Base-by-base conservation (phyloP, 2,329 filamentous ascomycete species). In the Trichoderma sp. region DNA sequence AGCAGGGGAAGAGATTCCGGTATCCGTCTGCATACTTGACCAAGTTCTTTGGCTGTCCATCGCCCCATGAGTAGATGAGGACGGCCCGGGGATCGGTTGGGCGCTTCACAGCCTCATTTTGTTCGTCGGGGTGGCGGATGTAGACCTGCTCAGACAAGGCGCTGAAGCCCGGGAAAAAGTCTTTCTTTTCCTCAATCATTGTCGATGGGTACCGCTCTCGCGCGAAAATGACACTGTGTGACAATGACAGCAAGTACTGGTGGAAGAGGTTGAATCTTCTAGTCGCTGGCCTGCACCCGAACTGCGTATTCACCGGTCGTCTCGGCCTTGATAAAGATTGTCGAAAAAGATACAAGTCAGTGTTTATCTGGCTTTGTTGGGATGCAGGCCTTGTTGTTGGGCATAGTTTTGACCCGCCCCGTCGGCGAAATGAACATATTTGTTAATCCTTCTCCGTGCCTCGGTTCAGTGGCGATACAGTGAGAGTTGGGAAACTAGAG, bases 61-160 rank as follows among this genome's bases (percentile, higher is more conserved):
- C 88, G 67, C 88, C 87, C 88, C 87, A 90, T 75, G 86, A 84
- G 77, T 85, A 89, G 72, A 90, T 81, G 60, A 89, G 76, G 57
- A 89, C 80, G 6, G 83, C 84, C 21, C 83, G 81, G 3, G 86
- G 86, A 63, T 84, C 79, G 30, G 75, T 65, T 6, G 73, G 43
- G 6, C 76, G 71, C 6, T 74, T 67, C 4, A 75, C 47, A 7
- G 75, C 74, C 24, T 77, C 73, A 5, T 75, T 63, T 28, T 65
- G n/a, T 7, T 4, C 30, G 5, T 71, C 69, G 56, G 82, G 78
- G 12, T 81, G 78, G 58, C 83, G 83, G 69, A 86, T 77, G 73
- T 83, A 85, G 72, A 88, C 81, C 64, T 86, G 85, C 67, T 84
- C 80, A 57, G 81, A 83, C 73, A 87, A 78, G 75, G 82, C 78